Percentiles rank a stretch among this genome's conserved stretches.
Evolutionary conservation across 495 filamentous ascomycete genomes (phyloP).

Genomic region (Talaromyces ruber): DNA sequence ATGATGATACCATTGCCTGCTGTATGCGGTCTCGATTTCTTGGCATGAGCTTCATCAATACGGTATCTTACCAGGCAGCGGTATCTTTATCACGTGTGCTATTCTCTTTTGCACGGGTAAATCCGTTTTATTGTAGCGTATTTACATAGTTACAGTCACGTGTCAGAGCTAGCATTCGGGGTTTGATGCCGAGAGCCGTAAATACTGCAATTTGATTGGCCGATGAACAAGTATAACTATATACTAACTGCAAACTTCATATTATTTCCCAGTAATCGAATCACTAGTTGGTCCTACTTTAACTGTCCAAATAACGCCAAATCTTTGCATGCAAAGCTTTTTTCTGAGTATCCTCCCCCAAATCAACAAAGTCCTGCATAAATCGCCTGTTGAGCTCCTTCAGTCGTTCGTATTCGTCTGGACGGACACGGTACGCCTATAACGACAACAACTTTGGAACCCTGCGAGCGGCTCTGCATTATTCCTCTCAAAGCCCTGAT

Average conservation of each 20-base stretch:
- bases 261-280: not conserved
- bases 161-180: not conserved
- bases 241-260: not conserved
- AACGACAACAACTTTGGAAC: no score
- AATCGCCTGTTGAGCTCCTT: conserved; percentile 8
- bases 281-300: not conserved
- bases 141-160: not conserved
- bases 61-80: not conserved
- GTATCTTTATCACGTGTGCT: not conserved
- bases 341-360: conserved; percentile 4
- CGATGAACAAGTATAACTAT: not conserved
- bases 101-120: not conserved
- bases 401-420: conserved; percentile 7
- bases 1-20: not conserved
- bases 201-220: not conserved
- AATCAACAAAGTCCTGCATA: conserved; percentile 7
- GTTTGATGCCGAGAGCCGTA: not conserved
- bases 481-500: no score
- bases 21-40: not conserved
- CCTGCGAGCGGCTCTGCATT: no score
- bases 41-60: not conserved
- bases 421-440: not conserved
- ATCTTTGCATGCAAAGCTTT: conserved; percentile 10
- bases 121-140: not conserved
- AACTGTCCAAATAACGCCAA: conserved; percentile 8